phyloP scores from a whole-genome alignment of 768 basidiomycete genomes.

The Podaxis sp. region DNA sequence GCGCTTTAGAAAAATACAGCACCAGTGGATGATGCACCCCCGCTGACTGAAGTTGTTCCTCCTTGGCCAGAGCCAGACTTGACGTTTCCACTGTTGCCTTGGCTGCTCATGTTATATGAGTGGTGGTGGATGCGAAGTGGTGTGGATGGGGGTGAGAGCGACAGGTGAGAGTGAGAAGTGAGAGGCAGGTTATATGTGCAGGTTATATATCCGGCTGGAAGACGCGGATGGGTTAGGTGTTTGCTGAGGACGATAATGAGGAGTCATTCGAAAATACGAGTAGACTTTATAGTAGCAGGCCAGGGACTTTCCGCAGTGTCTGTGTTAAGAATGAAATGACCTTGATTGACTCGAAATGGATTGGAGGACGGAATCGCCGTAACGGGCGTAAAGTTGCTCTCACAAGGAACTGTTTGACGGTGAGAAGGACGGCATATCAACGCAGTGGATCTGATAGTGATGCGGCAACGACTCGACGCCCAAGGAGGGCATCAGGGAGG shows the following conservation, averaged over 20 bases:
- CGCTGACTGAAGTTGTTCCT: conserved; percentile 43
- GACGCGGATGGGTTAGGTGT: conserved; percentile 10
- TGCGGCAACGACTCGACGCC: conserved; percentile 35
- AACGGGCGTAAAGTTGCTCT: conserved; percentile 22
- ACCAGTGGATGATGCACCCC: conserved; percentile 47
- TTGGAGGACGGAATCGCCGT: conserved; percentile 27
- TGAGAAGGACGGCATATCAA: conserved; percentile 23
- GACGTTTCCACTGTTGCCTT: conserved; percentile 36
- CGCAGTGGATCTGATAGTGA: conserved; percentile 35
- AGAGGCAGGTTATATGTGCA: neutral
- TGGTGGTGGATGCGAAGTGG: conserved; percentile 15
- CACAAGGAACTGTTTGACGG: conserved; percentile 27
- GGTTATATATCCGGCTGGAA: conserved; percentile 2
- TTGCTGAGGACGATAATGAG: conserved; percentile 25
- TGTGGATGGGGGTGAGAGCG: conserved; percentile 10
- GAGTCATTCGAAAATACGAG: conserved; percentile 27
- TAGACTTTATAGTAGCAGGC: conserved; percentile 30
- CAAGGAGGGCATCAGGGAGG: conserved; percentile 32
- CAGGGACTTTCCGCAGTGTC: conserved; percentile 28
- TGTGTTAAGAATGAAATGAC: conserved; percentile 31
- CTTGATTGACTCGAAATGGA: conserved; percentile 42
- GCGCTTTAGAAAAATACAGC: conserved; percentile 56
- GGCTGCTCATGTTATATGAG: conserved; percentile 32
- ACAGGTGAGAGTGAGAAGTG: conserved; percentile 1
- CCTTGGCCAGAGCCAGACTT: conserved; percentile 28